A percentile compares a stretch with the other conserved stretches of the same genome.
Evolutionary conservation across 148 eudicot species (phyloP).

Genomic region (Talinum fruticosum): DNA sequence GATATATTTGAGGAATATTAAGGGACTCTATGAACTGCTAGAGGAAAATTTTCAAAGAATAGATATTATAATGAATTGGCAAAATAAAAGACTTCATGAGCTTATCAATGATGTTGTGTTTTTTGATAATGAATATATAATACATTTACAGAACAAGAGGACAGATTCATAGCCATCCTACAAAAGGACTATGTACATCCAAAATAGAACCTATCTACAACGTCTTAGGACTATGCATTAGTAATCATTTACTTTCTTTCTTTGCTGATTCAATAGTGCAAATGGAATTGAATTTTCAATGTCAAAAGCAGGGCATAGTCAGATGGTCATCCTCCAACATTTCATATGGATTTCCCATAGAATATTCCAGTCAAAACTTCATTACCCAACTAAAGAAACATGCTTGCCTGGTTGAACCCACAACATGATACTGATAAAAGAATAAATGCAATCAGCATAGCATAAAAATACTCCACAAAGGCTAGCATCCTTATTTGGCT

Average conservation of each 20-base stretch:
- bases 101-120: not conserved
- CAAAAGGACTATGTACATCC: too few relatives aligned
- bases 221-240: too few relatives aligned
- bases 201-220: too few relatives aligned
- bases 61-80: not conserved
- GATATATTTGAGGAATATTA: constrained; percentile 4
- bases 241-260: not conserved
- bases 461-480: too few relatives aligned
- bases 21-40: not conserved
- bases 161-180: too few relatives aligned
- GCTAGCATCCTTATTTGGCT: not conserved
- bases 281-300: not conserved
- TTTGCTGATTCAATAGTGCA: not conserved
- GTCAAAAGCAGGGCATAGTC: not conserved
- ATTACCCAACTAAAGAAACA: not conserved
- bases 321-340: not conserved
- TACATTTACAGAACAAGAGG: too few relatives aligned
- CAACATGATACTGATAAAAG: not conserved
- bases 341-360: not conserved
- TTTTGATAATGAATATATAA: too few relatives aligned
- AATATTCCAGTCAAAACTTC: not conserved
- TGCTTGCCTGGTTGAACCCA: not conserved
- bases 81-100: not conserved
- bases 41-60: not conserved
- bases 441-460: too few relatives aligned